Base-by-base conservation (phyloP, 257 asterid species). In the Lycium barbarum region DNA sequence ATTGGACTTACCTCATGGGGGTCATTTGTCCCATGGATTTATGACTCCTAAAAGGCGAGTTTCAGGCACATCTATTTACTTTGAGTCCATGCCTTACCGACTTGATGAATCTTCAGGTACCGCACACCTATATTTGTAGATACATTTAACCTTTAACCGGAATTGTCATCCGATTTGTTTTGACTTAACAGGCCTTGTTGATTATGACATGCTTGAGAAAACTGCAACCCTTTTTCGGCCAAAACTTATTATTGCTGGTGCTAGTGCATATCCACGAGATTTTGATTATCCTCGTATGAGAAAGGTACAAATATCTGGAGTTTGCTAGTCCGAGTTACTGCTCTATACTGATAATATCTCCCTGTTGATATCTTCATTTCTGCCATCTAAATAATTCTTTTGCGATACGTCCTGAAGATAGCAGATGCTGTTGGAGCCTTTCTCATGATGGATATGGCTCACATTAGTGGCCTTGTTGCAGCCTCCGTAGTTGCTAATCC, bases 371-470 rank as follows among this genome's bases (percentile, higher is more conserved):
- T 53, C 14, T 72, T 83, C 54, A 1, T 81, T 9, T 62, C 59
- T 45, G 51, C 66, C 33, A 33, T 83, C 88, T 87, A 80, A 88
- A 65, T 78, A 7, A 47, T 38, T 86, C 80, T 57, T 47, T 33
- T 49, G 84, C 36, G 58, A 17, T 72, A 36, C 20, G 33, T 78
- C 66, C n/a, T 83, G 84, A 87, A 95, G 99, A 93, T 95, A 82
- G 98, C 99, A 65, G 98, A 96, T 89, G 79, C 93, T 79, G 97
- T 93, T 71, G 98, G 98, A 80, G 98, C 98, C 89, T 95, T 93
- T 86, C 98, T 96, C 68, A 95, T 96, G 99, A 95, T 94, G 94
- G 99, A 96, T 84, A 96, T 94, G 98, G 97, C 99, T 80, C 98
- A 95, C 87, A 96, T 96, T 51, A 96, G 99, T 74, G 99, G 99